phyloP scores from a whole-genome alignment of 163 green algal genomes.

The Scenedesmus sp. region DNA sequence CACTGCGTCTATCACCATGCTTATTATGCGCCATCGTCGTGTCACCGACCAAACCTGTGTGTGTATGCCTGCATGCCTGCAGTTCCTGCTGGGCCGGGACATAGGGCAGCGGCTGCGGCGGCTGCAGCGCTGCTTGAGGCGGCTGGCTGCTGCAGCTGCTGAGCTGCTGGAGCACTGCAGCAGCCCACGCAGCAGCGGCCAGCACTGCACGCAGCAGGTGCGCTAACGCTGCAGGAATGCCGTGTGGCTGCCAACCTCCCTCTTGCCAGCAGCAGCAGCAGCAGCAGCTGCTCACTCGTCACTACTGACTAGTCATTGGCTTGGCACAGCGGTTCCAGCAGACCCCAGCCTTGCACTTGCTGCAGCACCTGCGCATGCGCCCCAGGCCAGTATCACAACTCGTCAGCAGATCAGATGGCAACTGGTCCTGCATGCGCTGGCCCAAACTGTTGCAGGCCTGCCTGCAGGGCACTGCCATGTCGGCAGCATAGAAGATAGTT shows the following conservation, averaged over 20 bases:
- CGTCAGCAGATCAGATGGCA: too few species aligned
- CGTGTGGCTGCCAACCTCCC: neutral
- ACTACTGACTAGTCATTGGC: too few species aligned
- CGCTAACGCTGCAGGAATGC: neutral
- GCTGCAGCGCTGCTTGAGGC: conserved; percentile 22
- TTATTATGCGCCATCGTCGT: too few species aligned
- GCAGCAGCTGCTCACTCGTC: neutral
- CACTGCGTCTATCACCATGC: too few species aligned
- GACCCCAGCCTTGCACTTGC: too few species aligned
- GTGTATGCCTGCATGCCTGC: neutral
- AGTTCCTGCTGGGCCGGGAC: conserved; percentile 22
- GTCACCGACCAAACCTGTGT: neutral
- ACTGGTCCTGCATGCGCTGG: too few species aligned
- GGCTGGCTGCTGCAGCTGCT: neutral
- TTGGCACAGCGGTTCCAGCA: too few species aligned
- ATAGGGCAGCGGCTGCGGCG: conserved; percentile 34
- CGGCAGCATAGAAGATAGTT: too few species aligned
- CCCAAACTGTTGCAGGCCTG: too few species aligned
- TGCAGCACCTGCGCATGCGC: too few species aligned
- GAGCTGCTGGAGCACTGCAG: conserved; percentile 45
- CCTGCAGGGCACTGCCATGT: too few species aligned
- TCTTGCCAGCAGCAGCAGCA: neutral
- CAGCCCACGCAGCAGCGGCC: neutral
- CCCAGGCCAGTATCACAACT: too few species aligned
- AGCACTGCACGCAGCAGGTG: conserved; percentile 17